Percentiles rank a stretch among this genome's conserved stretches.
Conservation (phyloP, 805 yeast species). For the Yarrowia osloensis region DNA sequence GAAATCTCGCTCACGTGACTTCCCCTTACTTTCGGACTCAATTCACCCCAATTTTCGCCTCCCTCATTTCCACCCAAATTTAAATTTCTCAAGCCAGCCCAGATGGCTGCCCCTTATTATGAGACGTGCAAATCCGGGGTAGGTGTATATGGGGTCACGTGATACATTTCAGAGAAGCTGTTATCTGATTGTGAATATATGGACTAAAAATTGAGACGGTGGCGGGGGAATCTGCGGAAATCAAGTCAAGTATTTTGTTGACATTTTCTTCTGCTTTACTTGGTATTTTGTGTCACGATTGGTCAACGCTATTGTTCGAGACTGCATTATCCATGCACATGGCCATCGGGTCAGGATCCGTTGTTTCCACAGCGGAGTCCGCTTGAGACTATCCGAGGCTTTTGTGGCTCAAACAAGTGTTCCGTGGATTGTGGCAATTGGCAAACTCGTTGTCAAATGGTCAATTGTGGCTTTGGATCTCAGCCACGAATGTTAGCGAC, state of each 20-base stretch:
- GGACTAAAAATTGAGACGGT: too few species aligned
- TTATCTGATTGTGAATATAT: too few species aligned
- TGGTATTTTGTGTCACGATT: too few species aligned
- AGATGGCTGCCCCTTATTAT: not conserved
- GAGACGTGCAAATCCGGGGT: not conserved
- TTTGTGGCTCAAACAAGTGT: not conserved
- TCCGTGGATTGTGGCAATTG: not conserved
- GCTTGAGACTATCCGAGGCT: not conserved
- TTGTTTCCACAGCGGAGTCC: not conserved
- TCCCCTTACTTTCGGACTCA: too few species aligned
- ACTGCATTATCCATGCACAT: too few species aligned
- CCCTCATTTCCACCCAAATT: not conserved
- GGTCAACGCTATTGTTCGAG: too few species aligned
- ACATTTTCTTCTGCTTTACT: too few species aligned
- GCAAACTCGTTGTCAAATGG: not conserved
- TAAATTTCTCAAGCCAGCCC: conserved; percentile 3
- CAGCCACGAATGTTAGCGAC: not conserved
- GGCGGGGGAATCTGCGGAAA: too few species aligned
- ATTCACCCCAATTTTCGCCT: not conserved
- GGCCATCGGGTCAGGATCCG: too few species aligned
- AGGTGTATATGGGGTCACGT: not conserved
- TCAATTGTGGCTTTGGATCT: not conserved
- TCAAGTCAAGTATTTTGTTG: too few species aligned
- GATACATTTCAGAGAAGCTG: too few species aligned
- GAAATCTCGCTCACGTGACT: too few species aligned